Base-by-base conservation (phyloP, 1,139 yeast species). In the Suhomyces terraborum region DNA sequence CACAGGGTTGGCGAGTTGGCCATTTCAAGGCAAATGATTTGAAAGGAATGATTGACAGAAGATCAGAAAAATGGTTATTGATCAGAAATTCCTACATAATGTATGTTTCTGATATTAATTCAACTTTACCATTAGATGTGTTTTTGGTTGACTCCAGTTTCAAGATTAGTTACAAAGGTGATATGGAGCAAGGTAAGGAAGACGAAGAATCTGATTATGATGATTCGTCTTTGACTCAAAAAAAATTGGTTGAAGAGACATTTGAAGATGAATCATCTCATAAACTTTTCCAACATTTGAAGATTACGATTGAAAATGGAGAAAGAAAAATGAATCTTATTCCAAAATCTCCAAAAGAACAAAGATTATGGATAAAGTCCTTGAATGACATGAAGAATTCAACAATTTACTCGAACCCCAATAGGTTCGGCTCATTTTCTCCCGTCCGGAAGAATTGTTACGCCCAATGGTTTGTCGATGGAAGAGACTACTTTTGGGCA, bases 391-490 rank as follows among this genome's bases (percentile, higher is more conserved):
- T 91, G 95, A 77, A 77, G 39, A 75, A 74, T 32, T 69, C 75
- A 33, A 78, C 93, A 0, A 64, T 76, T 1, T 93, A 97, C 95
- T 69, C 91, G 0, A 73, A 77, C 44, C 67, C 67, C 3, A 79
- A 94, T 50, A 73, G 98, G 47, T 94, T 94, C 62, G 82, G 74
- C 8, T 88, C 96, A 36, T 94, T 88, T 75, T 96, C 98, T 0
- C 99, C 99, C 0, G 80, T 91, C 1, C 72, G 99, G 49, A 66
- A 80, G 23, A 80, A 88, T 52, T 88, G 88, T 45, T 88, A 80
- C 65, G 96, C 97, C 4, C 96, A 93, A 59, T 93, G 96, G 95
- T 84, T 93, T 67, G 98, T 94, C 6, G 99, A 94, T 64, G 98
- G 88, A 3, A 71, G 98, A 56, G 98, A 94, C 62, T 88, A 94